A percentile compares a stretch with the other conserved stretches of the same genome.
Evolutionary conservation across 257 asterid genomes (phyloP).

Genomic region (Linaria vulgaris): DNA sequence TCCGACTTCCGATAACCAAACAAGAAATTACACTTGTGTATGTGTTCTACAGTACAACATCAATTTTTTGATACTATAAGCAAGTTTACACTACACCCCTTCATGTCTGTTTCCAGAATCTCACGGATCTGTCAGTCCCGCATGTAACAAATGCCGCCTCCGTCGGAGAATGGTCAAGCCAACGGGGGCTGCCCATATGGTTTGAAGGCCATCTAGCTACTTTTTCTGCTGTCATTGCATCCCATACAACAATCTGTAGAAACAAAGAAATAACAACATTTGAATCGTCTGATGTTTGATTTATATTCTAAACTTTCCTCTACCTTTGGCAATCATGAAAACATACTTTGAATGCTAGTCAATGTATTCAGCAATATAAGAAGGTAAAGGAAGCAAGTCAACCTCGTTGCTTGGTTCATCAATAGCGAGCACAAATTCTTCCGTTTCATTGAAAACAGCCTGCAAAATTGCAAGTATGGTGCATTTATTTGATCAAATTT

Average conservation of each 20-base stretch:
- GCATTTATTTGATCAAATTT: background rate
- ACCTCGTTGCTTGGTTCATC: constrained; percentile 76
- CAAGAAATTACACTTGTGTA: too few relatives aligned
- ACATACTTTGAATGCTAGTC: too few relatives aligned
- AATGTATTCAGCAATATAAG: background rate
- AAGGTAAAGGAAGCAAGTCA: constrained; percentile 9
- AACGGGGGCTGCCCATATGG: constrained; percentile 72
- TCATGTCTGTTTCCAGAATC: constrained; percentile 63
- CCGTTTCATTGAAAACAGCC: constrained; percentile 77
- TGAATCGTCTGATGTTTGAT: too few relatives aligned
- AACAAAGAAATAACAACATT: too few relatives aligned
- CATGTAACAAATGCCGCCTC: constrained; percentile 71
- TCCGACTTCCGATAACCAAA: too few relatives aligned
- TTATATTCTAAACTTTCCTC: too few relatives aligned
- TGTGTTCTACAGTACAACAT: too few relatives aligned
- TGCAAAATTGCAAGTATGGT: constrained; percentile 30
- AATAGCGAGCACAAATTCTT: constrained; percentile 58
- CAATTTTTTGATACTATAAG: too few relatives aligned
- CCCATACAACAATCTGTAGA: constrained; percentile 74
- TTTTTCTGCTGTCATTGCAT: constrained; percentile 68
- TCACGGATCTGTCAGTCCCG: constrained; percentile 70
- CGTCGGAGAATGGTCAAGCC: constrained; percentile 78
- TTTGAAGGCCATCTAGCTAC: constrained; percentile 81
- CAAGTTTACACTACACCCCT: too few relatives aligned
- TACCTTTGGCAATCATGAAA: too few relatives aligned